Conservation (phyloP, 2,329 filamentous ascomycete species). For the Leptographium galeiforme region DNA sequence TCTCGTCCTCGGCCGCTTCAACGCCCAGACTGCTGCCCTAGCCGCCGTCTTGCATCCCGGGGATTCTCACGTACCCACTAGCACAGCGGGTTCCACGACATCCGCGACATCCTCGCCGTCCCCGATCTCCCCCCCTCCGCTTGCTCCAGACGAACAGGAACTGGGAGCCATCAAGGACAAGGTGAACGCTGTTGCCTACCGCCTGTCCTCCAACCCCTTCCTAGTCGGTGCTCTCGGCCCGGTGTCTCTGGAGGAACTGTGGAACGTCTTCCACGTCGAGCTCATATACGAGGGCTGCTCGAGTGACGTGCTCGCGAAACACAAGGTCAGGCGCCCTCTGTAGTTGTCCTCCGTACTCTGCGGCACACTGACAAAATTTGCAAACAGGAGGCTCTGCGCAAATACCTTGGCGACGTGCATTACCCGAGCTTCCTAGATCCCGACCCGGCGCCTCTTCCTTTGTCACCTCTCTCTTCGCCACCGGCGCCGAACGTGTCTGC, state of each 20-base stretch:
- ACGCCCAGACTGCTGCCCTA: slow-evolving; percentile 37
- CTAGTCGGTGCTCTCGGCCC: slow-evolving; percentile 1
- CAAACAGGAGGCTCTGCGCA: neutral
- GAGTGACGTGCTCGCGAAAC: slow-evolving; percentile 35
- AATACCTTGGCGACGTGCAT: neutral
- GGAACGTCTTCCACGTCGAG: slow-evolving; percentile 45
- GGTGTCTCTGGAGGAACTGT: slow-evolving; percentile 33
- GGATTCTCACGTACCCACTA: slow-evolving; percentile 33
- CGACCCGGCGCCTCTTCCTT: neutral
- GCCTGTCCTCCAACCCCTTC: slow-evolving; percentile 29
- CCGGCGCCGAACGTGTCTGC: slow-evolving; percentile 29
- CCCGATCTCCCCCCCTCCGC: slow-evolving; percentile 5
- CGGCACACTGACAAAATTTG: neutral
- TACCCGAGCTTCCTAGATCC: neutral
- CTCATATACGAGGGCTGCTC: slow-evolving; percentile 46
- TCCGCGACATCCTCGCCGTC: neutral
- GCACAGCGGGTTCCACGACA: slow-evolving; percentile 17
- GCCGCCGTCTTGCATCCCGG: slow-evolving; percentile 44
- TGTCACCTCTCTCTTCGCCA: too few species aligned
- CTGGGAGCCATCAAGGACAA: slow-evolving; percentile 46
- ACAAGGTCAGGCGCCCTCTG: slow-evolving; percentile 32
- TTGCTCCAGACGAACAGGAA: slow-evolving; percentile 23
- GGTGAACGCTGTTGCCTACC: slow-evolving; percentile 41
- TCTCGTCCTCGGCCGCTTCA: slow-evolving; percentile 31
- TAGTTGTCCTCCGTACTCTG: neutral